Evolutionary conservation across 768 basidiomycete species (phyloP).

Genomic region (Tylopilus intermedius): DNA sequence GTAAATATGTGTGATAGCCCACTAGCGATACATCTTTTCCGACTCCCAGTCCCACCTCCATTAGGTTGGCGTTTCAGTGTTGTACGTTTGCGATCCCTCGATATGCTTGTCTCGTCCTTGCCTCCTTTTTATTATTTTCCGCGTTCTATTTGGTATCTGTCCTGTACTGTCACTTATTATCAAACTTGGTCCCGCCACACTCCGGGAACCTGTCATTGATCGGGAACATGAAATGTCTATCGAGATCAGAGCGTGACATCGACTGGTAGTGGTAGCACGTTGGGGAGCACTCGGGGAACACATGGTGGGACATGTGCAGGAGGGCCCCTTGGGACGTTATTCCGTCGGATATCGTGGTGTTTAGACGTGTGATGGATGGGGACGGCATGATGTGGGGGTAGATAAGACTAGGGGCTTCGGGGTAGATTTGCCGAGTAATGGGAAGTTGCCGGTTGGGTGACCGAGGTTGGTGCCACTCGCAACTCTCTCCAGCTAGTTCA

Average conservation of each 20-base stretch:
- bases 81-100: constrained; percentile 29
- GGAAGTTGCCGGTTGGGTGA: constrained; percentile 13
- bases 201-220: not conserved
- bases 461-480: not conserved
- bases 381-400: not conserved
- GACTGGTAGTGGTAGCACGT: not conserved
- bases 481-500: constrained; percentile 5
- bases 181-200: constrained; percentile 3
- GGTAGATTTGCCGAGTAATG: not conserved
- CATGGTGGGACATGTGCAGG: not conserved
- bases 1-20: constrained; percentile 1
- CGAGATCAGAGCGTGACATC: not conserved
- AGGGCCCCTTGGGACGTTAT: not conserved
- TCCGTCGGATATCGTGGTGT: not conserved
- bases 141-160: constrained; percentile 26
- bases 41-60: constrained; percentile 8
- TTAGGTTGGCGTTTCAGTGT: constrained; percentile 15
- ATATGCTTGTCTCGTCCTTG: constrained; percentile 20
- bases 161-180: constrained; percentile 26
- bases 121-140: constrained; percentile 20
- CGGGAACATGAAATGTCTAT: too few species aligned
- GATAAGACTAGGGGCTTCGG: too few species aligned
- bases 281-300: not conserved
- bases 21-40: not conserved
- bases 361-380: not conserved